Evolutionary conservation across 1,139 yeast species (phyloP), one percentile per base, ranked within the genome.

Genomic region (Arxiozyma telluris): DNA sequence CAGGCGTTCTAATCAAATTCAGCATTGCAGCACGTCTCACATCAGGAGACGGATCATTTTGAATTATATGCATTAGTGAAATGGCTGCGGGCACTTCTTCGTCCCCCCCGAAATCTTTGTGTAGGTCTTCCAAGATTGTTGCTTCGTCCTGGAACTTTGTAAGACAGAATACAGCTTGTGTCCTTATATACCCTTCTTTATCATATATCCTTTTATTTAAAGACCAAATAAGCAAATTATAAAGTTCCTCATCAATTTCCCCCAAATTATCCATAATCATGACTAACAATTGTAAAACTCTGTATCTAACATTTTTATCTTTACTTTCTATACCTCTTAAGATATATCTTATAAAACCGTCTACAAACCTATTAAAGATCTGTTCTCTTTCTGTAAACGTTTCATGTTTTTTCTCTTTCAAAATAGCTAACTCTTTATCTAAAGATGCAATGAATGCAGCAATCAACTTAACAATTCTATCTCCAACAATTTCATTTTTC

Each of bases 21-120:
- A 86, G 72, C 61, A 90, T 71, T 1, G 93, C 94, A 0, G 96
- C 90, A 53, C 96, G 76, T 61, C 98, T 78, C 1, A 91, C 96
- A 60, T 93, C 98, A 0, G 96, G 83, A 61, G 84, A 84, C 1
- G 89, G 81, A 68, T 93, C 98, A 64, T 84, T 80, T 62, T 83
- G 84, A 62, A 90, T 73, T 0, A 85, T 78, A 22, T 72, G 64
- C 43, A 84, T 61, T 34, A 89, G 71, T 50, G 76, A 75, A 42
- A 77, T 74, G 1, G 82, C 78, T n/a, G 84, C 81, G 21, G 72
- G 75, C 4, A 65, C 70, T 20, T 65, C 69, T 7, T 70, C 73
- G 22, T 71, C 75, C 7, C 72, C 76, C 1, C 71, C 74, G n/a
- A 51, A 47, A 3, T 51, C 42, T 34, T 51, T 49, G 25, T 48